Base-by-base conservation (phyloP, 2,329 filamentous ascomycete species). In the Stagonosporopsis cucurbitacearum region DNA sequence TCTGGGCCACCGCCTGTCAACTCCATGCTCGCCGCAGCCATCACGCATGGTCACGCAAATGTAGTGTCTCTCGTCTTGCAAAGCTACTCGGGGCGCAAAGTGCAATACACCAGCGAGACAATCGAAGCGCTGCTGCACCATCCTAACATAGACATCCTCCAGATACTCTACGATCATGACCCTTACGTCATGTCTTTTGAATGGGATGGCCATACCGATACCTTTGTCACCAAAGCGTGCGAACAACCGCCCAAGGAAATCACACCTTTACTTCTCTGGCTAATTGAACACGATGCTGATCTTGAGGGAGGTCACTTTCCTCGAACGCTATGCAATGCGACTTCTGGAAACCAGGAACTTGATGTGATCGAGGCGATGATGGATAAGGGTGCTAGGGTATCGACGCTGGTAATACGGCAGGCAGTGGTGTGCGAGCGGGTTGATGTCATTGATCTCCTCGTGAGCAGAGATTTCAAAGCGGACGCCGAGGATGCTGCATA, bases 221-320 rank as follows among this genome's bases (percentile, higher is more conserved):
- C 55, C 22, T 58, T 54, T 23, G 45, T 58, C 26, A 54, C 55
- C 26, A 52, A 54, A 46, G 55, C 55, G 28, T 58, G 55, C 50
- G 43, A 54, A 42, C 55, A 54, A 32, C 45, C 55, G 12, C 50
- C 50, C 17, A 35, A 54, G 40, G 47, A 50, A 17, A 58, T 58
- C 41, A 43, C 44, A 20, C 26, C 50, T 11, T 22, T 58, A 22
- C 50, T 58, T 8, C 45, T 33, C 6, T 58, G 36, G 33, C 45
- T 54, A 8, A 48, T 58, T 3, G 50, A 54, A 17, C 44, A 58
- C 20, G 55, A 47, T 36, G 55, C 50, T 1, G 55, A 54, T 35
- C 40, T 58, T 7, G 40, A 51, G 35, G 47, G 7, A 30, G 50
- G 50, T 1, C 6, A 47, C 36, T 46, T 46, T 17, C 42, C 50